phyloP scores from a whole-genome alignment of 768 basidiomycete species.

The Serendipita sp. region DNA sequence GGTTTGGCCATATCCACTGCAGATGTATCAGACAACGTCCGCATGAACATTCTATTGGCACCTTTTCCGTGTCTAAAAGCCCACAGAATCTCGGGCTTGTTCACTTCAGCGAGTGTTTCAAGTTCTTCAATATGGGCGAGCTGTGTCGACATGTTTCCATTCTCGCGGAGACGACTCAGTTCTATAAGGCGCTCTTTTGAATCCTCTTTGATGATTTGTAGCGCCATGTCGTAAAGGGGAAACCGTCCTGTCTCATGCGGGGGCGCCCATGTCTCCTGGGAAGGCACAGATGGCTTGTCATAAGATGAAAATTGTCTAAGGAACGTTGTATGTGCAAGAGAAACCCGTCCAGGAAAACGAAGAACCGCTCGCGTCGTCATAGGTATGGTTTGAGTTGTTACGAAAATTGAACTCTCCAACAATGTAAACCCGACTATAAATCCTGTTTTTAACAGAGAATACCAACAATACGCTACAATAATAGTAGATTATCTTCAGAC shows the following conservation, averaged over 20 bases:
- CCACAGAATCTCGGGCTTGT: slow-evolving; percentile 74
- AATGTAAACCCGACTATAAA: too few species aligned
- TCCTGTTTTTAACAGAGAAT: too few species aligned
- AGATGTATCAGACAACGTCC: background rate
- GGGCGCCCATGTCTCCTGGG: background rate
- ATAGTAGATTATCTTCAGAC: too few species aligned
- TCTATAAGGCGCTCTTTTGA: slow-evolving; percentile 29
- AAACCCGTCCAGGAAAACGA: background rate
- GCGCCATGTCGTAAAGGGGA: slow-evolving; percentile 57
- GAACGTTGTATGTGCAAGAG: background rate
- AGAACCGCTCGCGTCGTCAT: background rate
- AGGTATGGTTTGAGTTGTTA: too few species aligned
- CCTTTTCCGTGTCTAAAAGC: slow-evolving; percentile 64
- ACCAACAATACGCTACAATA: too few species aligned
- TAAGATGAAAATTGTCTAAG: background rate
- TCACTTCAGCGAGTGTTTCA: slow-evolving; percentile 66
- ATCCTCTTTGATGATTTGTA: slow-evolving; percentile 53
- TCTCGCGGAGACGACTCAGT: background rate
- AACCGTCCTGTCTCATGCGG: background rate
- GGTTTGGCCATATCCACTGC: slow-evolving; percentile 27
- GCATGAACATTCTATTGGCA: slow-evolving; percentile 22
- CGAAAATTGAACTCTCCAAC: too few species aligned
- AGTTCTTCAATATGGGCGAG: slow-evolving; percentile 32
- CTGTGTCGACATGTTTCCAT: background rate
- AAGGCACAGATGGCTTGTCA: too few species aligned